phyloP scores from a whole-genome alignment of 192 early-diverging fungal species.

The Gaertneriomyces semiglobifer region DNA sequence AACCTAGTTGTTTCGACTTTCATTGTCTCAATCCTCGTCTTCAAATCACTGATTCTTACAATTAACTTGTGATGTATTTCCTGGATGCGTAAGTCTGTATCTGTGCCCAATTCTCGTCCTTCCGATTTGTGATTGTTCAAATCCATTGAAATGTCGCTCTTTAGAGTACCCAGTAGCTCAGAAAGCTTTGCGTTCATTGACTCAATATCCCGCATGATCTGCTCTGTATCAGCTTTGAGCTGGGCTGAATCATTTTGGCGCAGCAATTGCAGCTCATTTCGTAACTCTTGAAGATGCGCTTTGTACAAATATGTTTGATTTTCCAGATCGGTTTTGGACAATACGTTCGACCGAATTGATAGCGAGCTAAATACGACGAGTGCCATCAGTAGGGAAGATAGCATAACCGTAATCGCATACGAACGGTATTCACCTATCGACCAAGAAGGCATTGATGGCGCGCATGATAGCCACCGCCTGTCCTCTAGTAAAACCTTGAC shows the following conservation, averaged over 20 bases:
- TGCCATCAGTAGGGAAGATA: conserved; percentile 1
- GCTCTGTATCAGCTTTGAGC: conserved; percentile 69
- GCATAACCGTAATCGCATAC: background rate
- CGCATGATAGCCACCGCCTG: conserved; percentile 77
- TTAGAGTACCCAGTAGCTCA: conserved; percentile 75
- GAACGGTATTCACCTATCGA: conserved; percentile 52
- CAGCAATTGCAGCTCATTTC: conserved; percentile 39
- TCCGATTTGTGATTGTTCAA: conserved; percentile 88
- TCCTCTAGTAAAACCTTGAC: conserved; percentile 61
- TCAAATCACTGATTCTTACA: conserved; percentile 74
- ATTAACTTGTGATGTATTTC: conserved; percentile 83
- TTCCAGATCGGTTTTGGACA: conserved; percentile 75
- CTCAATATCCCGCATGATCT: conserved; percentile 76
- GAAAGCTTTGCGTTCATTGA: conserved; percentile 65
- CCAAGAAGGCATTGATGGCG: conserved; percentile 64
- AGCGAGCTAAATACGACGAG: conserved; percentile 33
- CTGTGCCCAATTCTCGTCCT: conserved; percentile 71
- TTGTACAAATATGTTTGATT: conserved; percentile 78
- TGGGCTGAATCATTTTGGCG: conserved; percentile 49
- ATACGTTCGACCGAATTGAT: conserved; percentile 45
- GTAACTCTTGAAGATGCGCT: conserved; percentile 70
- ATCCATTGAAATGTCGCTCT: conserved; percentile 84
- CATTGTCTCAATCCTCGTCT: conserved; percentile 84
- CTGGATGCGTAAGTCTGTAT: conserved; percentile 55
- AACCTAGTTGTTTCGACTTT: conserved; percentile 73